Evolutionary conservation across 495 filamentous ascomycete genomes (phyloP), one percentile per base, ranked within the genome.

Genomic region (Acidiella bohemica): DNA sequence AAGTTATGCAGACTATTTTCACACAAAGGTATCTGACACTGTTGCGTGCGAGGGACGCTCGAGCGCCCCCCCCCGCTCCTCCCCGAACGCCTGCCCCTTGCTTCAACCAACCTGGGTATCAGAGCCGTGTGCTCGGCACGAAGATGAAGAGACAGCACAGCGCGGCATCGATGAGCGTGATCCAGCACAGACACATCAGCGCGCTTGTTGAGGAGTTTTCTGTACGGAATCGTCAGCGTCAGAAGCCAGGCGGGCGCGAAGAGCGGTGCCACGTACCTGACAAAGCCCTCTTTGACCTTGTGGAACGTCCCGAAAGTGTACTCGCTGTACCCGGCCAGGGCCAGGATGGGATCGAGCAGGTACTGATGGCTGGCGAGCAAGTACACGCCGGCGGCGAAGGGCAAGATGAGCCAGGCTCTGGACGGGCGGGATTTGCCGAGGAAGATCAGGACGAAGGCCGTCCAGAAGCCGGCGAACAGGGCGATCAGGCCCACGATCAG

Each of bases 401-500:
- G 90, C n/a, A 95, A 67, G 51, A 96, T 84, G 24, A 93, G 62
- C 87, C 83, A 96, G 50, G 78, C 75, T 51, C 92, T 68, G 32
- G 75, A 83, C 42, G 60, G 53, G 29, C 84, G 73, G 16, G 76
- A 70, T 52, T 82, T 73, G 56, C 94, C 67, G 12, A 93, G 76
- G 56, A 97, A 84, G 36, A 97, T 92, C 22, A 95, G 73, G 37
- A 84, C 73, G 55, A 96, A 97, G 1, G 79, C 81, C 4, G 83
- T 75, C 90, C 90, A 97, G 59, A 95, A 93, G 3, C 68, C 92
- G 47, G 76, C 86, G 53, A 93, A 92, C 60, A 97, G 75, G 41
- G 77, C 67, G 31, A 94, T 62, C 31, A 97, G 66, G n/a, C 88
- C 90, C 50, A 94, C 58, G 16, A 86, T 80, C 28, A 95, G 61